Evolutionary conservation across 2,329 filamentous ascomycete species (phyloP).

Genomic region (Neonectria hederae): DNA sequence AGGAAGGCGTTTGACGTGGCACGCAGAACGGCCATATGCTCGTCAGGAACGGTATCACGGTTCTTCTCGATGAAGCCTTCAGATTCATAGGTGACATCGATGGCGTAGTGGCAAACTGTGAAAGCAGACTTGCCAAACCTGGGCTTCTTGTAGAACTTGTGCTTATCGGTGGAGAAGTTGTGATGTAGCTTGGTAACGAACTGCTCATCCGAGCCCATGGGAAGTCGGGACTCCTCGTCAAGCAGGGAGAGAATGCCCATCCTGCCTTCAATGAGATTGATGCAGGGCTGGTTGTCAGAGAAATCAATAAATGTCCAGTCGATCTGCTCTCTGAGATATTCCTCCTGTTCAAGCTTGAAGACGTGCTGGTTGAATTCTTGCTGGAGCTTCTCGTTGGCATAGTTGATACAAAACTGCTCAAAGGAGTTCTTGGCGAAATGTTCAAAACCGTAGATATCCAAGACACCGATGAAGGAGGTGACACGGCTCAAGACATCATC

Average conservation of each 20-base stretch:
- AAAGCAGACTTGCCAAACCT: slow-evolving; percentile 97
- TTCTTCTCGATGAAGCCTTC: slow-evolving; percentile 99
- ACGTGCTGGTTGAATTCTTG: slow-evolving; percentile 99
- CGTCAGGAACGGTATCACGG: slow-evolving; percentile 96
- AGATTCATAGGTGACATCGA: slow-evolving; percentile 98
- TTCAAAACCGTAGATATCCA: slow-evolving; percentile 99
- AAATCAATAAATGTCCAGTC: slow-evolving; percentile 99
- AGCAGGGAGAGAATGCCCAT: slow-evolving; percentile 90
- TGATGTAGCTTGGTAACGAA: slow-evolving; percentile 97
- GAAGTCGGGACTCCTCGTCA: slow-evolving; percentile 94
- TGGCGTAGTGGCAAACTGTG: slow-evolving; percentile 97
- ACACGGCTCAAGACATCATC: slow-evolving; percentile 86
- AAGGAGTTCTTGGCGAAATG: slow-evolving; percentile 99
- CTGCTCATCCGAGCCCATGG: slow-evolving; percentile 97
- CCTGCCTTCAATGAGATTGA: slow-evolving; percentile 97
- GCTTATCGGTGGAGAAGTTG: slow-evolving; percentile 89
- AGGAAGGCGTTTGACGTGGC: slow-evolving; percentile 88
- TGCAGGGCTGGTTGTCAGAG: slow-evolving; percentile 98
- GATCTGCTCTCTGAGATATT: slow-evolving; percentile 95
- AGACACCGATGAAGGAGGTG: slow-evolving; percentile 92
- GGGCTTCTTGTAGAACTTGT: slow-evolving; percentile 98
- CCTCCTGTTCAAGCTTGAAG: slow-evolving; percentile 98
- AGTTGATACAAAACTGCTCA: slow-evolving; percentile 99
- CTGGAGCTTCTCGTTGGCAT: slow-evolving; percentile 98
- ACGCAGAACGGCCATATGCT: slow-evolving; percentile 93